Conservation (phyloP, 805 yeast species). For the Nakazawaea ishiwadae region DNA sequence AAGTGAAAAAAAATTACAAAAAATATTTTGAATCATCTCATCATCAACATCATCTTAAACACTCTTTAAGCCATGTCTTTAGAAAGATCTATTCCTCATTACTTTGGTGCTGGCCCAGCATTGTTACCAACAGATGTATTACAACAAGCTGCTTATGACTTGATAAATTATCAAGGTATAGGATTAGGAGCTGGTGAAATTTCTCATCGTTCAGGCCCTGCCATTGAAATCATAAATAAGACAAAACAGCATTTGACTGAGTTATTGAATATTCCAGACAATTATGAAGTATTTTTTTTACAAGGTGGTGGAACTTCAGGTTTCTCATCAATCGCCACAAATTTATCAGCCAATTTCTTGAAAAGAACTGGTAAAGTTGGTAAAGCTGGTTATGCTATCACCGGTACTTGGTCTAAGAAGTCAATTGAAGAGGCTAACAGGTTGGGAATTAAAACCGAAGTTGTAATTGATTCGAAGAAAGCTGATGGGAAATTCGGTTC, state of each 20-base stretch:
- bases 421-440: slow-evolving; percentile 83
- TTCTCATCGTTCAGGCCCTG: slow-evolving; percentile 89
- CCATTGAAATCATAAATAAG: slow-evolving; percentile 67
- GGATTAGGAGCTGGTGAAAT: slow-evolving; percentile 94
- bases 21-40: not conserved
- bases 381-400: slow-evolving; percentile 78
- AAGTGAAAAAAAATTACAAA: too few relatives aligned
- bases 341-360: slow-evolving; percentile 64
- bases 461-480: slow-evolving; percentile 62
- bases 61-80: too few relatives aligned
- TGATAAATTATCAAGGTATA: slow-evolving; percentile 60
- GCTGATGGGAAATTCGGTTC: slow-evolving; percentile 53
- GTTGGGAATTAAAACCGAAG: slow-evolving; percentile 70
- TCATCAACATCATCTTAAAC: too few relatives aligned
- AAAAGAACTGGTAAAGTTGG: slow-evolving; percentile 72
- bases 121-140: slow-evolving; percentile 78
- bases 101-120: slow-evolving; percentile 99
- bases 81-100: slow-evolving; percentile 66
- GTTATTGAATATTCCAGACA: slow-evolving; percentile 75
- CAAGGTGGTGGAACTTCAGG: slow-evolving; percentile 99
- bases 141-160: slow-evolving; percentile 82
- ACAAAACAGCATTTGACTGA: slow-evolving; percentile 65
- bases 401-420: slow-evolving; percentile 94
- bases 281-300: slow-evolving; percentile 89
- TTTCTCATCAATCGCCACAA: slow-evolving; percentile 82